Evolutionary conservation across 1,284 basidiomycete species (phyloP).

Genomic region (Trichosporon inkin): DNA sequence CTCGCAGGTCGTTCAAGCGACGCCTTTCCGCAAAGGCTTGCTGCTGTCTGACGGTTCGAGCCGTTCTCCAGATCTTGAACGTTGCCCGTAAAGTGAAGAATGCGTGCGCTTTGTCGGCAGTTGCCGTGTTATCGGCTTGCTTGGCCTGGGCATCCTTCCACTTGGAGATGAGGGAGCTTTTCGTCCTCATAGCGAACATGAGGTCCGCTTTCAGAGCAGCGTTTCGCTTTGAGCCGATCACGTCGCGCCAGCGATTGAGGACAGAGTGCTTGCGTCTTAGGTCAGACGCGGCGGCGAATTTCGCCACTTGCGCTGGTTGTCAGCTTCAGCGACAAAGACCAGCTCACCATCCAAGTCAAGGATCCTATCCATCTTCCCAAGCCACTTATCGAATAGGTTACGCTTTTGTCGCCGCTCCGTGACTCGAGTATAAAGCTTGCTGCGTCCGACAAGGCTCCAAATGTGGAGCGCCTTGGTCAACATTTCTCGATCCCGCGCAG

Average conservation of each 20-base stretch:
- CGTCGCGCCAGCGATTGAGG: constrained; percentile 35
- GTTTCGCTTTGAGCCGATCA: constrained; percentile 22
- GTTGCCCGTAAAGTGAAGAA: constrained; percentile 37
- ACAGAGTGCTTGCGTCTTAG: constrained; percentile 9
- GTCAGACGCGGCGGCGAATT: constrained; percentile 7
- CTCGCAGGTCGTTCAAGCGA: constrained; percentile 3
- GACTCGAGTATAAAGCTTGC: constrained; percentile 18
- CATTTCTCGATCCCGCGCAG: constrained; percentile 15
- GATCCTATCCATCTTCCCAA: constrained; percentile 5
- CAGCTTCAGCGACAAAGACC: neutral
- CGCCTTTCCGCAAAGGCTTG: constrained; percentile 22
- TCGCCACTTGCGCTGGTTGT: constrained; percentile 9
- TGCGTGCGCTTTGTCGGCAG: constrained; percentile 37
- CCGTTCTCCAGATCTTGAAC: constrained; percentile 31
- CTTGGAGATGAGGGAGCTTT: constrained; percentile 20
- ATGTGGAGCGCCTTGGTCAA: constrained; percentile 13
- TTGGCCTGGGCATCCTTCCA: constrained; percentile 27
- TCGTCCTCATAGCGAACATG: constrained; percentile 22
- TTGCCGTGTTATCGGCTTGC: constrained; percentile 21
- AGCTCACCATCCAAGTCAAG: constrained; percentile 12
- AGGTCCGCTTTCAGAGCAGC: constrained; percentile 28
- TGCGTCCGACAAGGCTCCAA: constrained; percentile 21
- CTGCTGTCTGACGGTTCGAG: constrained; percentile 20
- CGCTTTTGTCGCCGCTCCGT: constrained; percentile 11
- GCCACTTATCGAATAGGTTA: constrained; percentile 8